These are phyloP conservation scores for Hypoxylon sp. DNA, from an alignment of 2,329 filamentous ascomycete species.

Conservation along the genomic window DNA sequence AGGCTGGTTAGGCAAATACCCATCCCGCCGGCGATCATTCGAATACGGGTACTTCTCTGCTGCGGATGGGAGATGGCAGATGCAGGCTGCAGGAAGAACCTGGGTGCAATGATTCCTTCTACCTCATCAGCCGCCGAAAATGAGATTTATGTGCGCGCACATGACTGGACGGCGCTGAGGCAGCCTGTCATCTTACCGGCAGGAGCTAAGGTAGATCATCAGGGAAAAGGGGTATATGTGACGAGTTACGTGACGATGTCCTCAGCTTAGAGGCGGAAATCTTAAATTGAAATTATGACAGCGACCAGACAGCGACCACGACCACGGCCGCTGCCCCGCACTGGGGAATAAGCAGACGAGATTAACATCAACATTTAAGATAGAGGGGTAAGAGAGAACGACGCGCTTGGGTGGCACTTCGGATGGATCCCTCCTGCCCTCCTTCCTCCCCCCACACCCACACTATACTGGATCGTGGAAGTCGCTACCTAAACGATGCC, in stretches of 20 bases:
- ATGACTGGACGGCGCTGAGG: conserved; percentile 34
- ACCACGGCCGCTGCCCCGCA: conserved; percentile 24
- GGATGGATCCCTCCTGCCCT: conserved; percentile 25
- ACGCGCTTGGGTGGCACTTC: conserved; percentile 12
- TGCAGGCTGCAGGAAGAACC: conserved; percentile 29
- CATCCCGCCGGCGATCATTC: conserved; percentile 28
- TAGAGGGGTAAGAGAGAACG: conserved; percentile 21
- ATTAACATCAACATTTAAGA: conserved; percentile 5
- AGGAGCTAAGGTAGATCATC: conserved; percentile 24
- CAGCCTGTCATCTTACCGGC: conserved; percentile 24
- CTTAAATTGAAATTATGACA: conserved; percentile 23
- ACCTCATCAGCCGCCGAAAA: conserved; percentile 43
- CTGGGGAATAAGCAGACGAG: conserved; percentile 30
- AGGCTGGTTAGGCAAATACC: conserved; percentile 30
- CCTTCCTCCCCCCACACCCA: conserved; percentile 6
- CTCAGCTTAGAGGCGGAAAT: conserved; percentile 16
- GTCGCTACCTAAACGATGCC: conserved; percentile 4
- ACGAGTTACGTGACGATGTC: conserved; percentile 26
- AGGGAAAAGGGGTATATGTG: conserved; percentile 22
- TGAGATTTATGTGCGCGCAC: conserved; percentile 7
- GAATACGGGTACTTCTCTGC: conserved; percentile 19
- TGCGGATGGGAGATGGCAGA: conserved; percentile 13
- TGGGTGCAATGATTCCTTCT: conserved; percentile 27
- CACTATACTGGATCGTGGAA: conserved; percentile 22
- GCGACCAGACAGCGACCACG: neutral